A percentile compares a stretch with the other conserved stretches of the same genome.
phyloP scores from a whole-genome alignment of 495 filamentous ascomycete species.

The Penicillium desertorum region DNA sequence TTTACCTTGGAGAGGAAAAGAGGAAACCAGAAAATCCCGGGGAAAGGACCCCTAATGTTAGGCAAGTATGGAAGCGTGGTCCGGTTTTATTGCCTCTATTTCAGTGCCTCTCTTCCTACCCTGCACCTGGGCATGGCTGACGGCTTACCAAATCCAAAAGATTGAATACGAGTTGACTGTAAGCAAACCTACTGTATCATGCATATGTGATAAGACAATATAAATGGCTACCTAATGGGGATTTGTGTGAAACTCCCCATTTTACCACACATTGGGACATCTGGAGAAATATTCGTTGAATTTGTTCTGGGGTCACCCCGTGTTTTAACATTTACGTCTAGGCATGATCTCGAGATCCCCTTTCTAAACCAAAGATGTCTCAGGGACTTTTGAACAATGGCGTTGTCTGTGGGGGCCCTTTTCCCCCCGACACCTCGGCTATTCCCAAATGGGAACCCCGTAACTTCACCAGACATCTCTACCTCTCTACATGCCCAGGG shows the following conservation, averaged over 20 bases:
- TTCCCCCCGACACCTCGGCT: background rate
- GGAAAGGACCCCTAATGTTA: background rate
- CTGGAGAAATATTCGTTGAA: background rate
- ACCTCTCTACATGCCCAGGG: too few species aligned
- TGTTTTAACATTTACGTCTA: background rate
- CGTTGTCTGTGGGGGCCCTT: background rate
- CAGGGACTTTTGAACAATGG: background rate
- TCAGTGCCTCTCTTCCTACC: too few species aligned
- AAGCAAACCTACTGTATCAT: background rate
- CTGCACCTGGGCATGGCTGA: background rate
- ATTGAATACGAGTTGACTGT: background rate
- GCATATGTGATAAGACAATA: background rate
- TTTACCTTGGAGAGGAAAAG: background rate
- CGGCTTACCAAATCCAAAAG: background rate
- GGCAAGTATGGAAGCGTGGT: background rate
- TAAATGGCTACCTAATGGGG: background rate
- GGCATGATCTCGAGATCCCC: background rate
- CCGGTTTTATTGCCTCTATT: too few species aligned
- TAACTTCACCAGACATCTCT: background rate
- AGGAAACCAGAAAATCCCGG: background rate
- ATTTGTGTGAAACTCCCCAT: background rate
- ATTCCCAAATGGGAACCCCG: background rate
- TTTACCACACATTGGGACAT: background rate
- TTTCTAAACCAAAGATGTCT: background rate
- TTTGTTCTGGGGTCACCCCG: background rate